Base-by-base conservation (phyloP, 2,329 filamentous ascomycete species). In the Arthrobotrys entomopaga region DNA sequence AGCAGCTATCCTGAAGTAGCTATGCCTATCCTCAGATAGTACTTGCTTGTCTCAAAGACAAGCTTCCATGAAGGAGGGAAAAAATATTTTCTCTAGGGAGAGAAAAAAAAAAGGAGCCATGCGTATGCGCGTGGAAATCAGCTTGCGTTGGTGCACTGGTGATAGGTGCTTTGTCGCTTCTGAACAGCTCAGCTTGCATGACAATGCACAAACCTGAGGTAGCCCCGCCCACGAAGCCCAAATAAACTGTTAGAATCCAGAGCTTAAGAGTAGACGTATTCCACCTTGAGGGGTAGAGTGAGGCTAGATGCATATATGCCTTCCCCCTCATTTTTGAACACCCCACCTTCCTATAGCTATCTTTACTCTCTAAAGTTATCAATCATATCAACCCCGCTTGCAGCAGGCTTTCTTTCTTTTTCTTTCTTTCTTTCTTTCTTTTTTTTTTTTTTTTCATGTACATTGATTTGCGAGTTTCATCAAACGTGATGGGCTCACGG, bases 121-220 rank as follows among this genome's bases (percentile, higher is more conserved):
- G n/a, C n/a, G n/a, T n/a, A n/a, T n/a, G n/a, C n/a, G n/a, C n/a
- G n/a, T n/a, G n/a, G n/a, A n/a, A n/a, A n/a, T n/a, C n/a, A n/a
- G n/a, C n/a, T n/a, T n/a, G n/a, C n/a, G n/a, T n/a, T n/a, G n/a
- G n/a, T n/a, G n/a, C n/a, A n/a, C n/a, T n/a, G n/a, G n/a, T n/a
- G n/a, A n/a, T 34, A 34, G 7, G 7, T 8, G 29, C 29, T 34
- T 5, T 34, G 29, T 8, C 6, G 3, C 6, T 34, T 58, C 54
- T 50, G 26, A 50, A 61, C 43, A 61, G 43, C 57, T 50, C 57
- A 50, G 26, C 57, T 40, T 61, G 57, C 57, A 61, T 49, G 40
- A 16, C 24, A 46, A 15, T 22, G 16, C 20, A 34, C 22, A 49
- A 49, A 19, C n/a, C 42, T n/a, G 1, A n/a, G n/a, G 16, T n/a